These are phyloP conservation scores for Penicillium oxalicum DNA, from an alignment of 2,329 filamentous ascomycete genomes.

Conservation along the genomic window DNA sequence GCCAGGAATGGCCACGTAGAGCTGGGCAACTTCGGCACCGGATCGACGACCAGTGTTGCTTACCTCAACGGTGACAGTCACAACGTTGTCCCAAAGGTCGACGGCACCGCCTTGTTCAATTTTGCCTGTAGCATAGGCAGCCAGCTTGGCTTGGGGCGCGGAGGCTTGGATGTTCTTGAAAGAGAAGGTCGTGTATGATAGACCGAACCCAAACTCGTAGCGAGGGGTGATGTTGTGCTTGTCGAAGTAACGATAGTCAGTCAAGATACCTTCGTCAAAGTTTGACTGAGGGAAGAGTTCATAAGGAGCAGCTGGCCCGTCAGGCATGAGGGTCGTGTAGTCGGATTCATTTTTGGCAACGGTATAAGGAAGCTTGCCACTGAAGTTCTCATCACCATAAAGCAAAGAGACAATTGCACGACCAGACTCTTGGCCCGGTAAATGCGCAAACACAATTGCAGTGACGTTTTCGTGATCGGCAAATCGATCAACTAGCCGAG, in stretches of 20 bases:
- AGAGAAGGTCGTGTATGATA: slow-evolving; percentile 55
- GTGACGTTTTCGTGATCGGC: slow-evolving; percentile 59
- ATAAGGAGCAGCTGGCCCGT: slow-evolving; percentile 50
- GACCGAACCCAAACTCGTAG: slow-evolving; percentile 56
- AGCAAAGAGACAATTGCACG: slow-evolving; percentile 66
- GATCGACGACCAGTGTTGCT: slow-evolving; percentile 39
- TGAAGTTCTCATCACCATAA: slow-evolving; percentile 59
- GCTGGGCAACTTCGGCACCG: slow-evolving; percentile 44
- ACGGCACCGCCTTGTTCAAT: slow-evolving; percentile 46
- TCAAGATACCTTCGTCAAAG: slow-evolving; percentile 58
- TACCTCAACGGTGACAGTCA: slow-evolving; percentile 39
- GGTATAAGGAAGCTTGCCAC: slow-evolving; percentile 55
- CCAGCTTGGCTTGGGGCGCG: slow-evolving; percentile 14
- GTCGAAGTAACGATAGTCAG: slow-evolving; percentile 46
- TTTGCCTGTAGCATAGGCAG: slow-evolving; percentile 43
- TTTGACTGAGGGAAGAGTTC: slow-evolving; percentile 49
- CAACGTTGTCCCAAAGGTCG: slow-evolving; percentile 43
- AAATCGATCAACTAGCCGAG: slow-evolving; percentile 64
- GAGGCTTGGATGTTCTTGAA: slow-evolving; percentile 50
- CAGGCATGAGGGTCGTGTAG: slow-evolving; percentile 30
- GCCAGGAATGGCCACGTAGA: slow-evolving; percentile 63
- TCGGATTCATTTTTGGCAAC: slow-evolving; percentile 46
- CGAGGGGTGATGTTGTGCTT: slow-evolving; percentile 47
- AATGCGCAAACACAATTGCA: slow-evolving; percentile 65
- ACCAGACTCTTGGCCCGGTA: slow-evolving; percentile 67